Evolutionary conservation across 2,329 filamentous ascomycete genomes (phyloP).

Genomic region (Monascus ruber): DNA sequence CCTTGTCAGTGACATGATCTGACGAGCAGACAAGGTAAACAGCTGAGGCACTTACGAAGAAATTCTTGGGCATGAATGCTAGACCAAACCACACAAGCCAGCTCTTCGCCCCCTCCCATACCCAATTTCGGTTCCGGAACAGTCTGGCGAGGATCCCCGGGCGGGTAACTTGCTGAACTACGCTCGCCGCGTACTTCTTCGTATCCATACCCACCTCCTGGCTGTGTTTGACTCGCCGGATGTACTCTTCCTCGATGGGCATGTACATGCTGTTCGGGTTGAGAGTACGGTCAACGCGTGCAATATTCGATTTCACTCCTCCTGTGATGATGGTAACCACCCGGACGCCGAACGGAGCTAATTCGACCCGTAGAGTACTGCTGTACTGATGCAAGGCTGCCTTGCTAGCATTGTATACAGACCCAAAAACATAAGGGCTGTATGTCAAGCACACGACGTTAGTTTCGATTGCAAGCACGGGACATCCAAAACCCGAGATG

Average conservation of each 20-base stretch:
- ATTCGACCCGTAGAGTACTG: slow-evolving; percentile 47
- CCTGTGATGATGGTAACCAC: slow-evolving; percentile 48
- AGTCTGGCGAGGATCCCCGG: slow-evolving; percentile 32
- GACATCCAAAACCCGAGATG: neutral
- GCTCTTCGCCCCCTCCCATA: slow-evolving; percentile 41
- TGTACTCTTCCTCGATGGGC: slow-evolving; percentile 42
- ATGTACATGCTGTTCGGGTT: slow-evolving; percentile 40
- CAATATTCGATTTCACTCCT: slow-evolving; percentile 49
- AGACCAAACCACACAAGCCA: slow-evolving; percentile 18
- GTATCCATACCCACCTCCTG: slow-evolving; percentile 43
- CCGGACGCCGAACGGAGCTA: slow-evolving; percentile 40
- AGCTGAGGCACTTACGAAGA: neutral
- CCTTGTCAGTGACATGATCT: no score
- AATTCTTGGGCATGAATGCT: neutral
- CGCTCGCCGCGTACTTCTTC: slow-evolving; percentile 42
- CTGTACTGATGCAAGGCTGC: slow-evolving; percentile 50
- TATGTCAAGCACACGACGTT: slow-evolving; percentile 19
- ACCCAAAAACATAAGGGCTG: slow-evolving; percentile 32
- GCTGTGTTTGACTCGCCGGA: slow-evolving; percentile 40
- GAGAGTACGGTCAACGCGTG: slow-evolving; percentile 39
- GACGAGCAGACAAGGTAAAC: no score
- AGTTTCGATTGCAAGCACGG: neutral
- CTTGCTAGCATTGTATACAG: slow-evolving; percentile 75
- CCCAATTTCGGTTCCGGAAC: slow-evolving; percentile 33
- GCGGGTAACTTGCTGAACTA: slow-evolving; percentile 40